phyloP scores from a whole-genome alignment of 139 green algal genomes.

The Picochlorum costavermella region DNA sequence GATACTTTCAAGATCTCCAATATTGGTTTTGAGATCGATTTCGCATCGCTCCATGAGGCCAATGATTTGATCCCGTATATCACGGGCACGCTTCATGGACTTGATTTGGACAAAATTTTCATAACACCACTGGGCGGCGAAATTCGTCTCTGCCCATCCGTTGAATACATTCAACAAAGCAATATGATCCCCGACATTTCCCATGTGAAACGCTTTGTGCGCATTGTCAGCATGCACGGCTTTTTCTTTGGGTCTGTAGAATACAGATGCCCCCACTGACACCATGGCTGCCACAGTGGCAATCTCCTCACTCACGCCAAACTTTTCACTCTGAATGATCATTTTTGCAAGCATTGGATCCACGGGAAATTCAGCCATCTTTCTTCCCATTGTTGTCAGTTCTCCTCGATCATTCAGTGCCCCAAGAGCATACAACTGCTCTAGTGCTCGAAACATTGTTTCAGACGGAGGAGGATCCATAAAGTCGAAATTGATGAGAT shows the following conservation, averaged over 20 bases:
- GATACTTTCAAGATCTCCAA: constrained; percentile 52
- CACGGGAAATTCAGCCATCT: constrained; percentile 97
- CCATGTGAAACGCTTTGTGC: constrained; percentile 77
- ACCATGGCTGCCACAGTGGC: constrained; percentile 91
- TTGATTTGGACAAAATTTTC: constrained; percentile 95
- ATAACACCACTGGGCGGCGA: constrained; percentile 85
- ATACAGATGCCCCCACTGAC: constrained; percentile 77
- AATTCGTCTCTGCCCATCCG: constrained; percentile 83
- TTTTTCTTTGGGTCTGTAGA: constrained; percentile 98
- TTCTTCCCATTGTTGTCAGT: constrained; percentile 81
- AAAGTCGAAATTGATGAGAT: constrained; percentile 97
- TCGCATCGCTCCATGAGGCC: constrained; percentile 94
- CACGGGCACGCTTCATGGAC: constrained; percentile 89
- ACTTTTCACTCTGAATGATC: constrained; percentile 77
- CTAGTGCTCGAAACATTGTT: constrained; percentile 86
- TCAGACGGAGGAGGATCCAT: constrained; percentile 94
- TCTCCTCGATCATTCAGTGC: constrained; percentile 90
- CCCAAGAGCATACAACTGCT: constrained; percentile 93
- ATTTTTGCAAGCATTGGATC: constrained; percentile 95
- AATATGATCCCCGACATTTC: constrained; percentile 86
- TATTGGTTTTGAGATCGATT: constrained; percentile 76
- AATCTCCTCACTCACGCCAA: constrained; percentile 70
- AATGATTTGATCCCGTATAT: constrained; percentile 94
- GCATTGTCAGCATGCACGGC: constrained; percentile 86
- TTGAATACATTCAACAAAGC: constrained; percentile 80